Evolutionary conservation across 2,329 filamentous ascomycete species (phyloP).

Genomic region (Aspergillus fijiensis): DNA sequence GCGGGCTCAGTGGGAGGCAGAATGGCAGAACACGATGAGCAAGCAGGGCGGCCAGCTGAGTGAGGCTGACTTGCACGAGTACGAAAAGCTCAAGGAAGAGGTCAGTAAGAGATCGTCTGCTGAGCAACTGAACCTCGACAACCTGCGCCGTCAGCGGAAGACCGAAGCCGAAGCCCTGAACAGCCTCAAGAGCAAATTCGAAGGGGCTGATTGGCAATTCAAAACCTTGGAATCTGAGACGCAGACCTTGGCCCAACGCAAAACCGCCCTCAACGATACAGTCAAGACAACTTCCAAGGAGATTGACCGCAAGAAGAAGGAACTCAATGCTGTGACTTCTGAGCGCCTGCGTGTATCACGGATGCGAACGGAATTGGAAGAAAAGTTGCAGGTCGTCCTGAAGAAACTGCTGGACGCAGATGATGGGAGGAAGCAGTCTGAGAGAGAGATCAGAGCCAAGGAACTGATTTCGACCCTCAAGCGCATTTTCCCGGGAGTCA

Average conservation of each 20-base stretch:
- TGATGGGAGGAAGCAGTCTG: slow-evolving; percentile 79
- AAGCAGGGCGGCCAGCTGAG: slow-evolving; percentile 84
- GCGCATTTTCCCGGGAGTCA: slow-evolving; percentile 86
- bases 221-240: slow-evolving; percentile 74
- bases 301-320: slow-evolving; percentile 86
- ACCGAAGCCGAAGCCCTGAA: slow-evolving; percentile 89
- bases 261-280: slow-evolving; percentile 59
- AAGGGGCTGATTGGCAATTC: slow-evolving; percentile 70
- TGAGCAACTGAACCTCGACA: slow-evolving; percentile 80
- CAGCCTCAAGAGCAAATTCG: slow-evolving; percentile 84
- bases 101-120: slow-evolving; percentile 78
- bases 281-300: slow-evolving; percentile 70
- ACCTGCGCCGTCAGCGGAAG: slow-evolving; percentile 82
- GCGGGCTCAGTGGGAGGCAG: slow-evolving; percentile 80
- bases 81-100: slow-evolving; percentile 78
- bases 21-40: slow-evolving; percentile 81
- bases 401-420: slow-evolving; percentile 82
- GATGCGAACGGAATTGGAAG: slow-evolving; percentile 82
- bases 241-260: slow-evolving; percentile 66
- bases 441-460: slow-evolving; percentile 74
- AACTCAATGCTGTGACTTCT: slow-evolving; percentile 80
- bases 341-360: slow-evolving; percentile 79
- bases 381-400: slow-evolving; percentile 80
- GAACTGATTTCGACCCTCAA: slow-evolving; percentile 85
- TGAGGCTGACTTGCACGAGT: slow-evolving; percentile 83